These are phyloP conservation scores for Candida pseudoglaebosa DNA, from an alignment of 805 yeast species.

Conservation along the genomic window DNA sequence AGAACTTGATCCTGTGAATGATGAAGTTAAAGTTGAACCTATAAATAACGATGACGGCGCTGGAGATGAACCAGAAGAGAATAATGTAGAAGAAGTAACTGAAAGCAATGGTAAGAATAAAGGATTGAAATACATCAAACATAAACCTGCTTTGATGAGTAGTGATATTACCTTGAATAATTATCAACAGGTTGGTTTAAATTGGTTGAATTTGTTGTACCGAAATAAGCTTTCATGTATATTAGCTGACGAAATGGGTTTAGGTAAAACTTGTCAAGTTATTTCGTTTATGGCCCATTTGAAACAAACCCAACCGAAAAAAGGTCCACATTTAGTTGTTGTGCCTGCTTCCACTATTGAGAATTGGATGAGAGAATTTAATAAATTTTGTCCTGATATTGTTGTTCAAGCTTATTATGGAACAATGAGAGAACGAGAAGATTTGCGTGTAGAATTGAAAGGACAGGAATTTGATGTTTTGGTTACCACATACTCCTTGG, in stretches of 20 bases:
- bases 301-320: conserved; percentile 51
- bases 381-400: conserved; percentile 78
- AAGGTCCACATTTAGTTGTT: conserved; percentile 87
- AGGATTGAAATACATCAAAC: conserved; percentile 48
- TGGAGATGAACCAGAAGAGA: conserved; percentile 19
- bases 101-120: conserved; percentile 18
- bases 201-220: conserved; percentile 85
- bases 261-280: conserved; percentile 96
- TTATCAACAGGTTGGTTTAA: conserved; percentile 95
- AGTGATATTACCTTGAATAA: conserved; percentile 66
- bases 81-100: conserved; percentile 33
- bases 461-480: conserved; percentile 73
- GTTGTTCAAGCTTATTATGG: conserved; percentile 94
- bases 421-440: conserved; percentile 76
- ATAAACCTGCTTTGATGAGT: conserved; percentile 67
- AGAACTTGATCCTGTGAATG: conserved; percentile 40
- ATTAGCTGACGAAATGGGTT: conserved; percentile 97
- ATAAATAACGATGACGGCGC: conserved; percentile 6
- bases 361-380: conserved; percentile 94
- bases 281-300: conserved; percentile 86
- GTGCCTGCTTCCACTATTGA: conserved; percentile 97
- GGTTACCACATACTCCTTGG: conserved; percentile 90
- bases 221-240: conserved; percentile 81
- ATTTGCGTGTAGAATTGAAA: conserved; percentile 65
- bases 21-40: conserved; percentile 16